Evolutionary conservation across 2,329 filamentous ascomycete genomes (phyloP), one percentile per base, ranked within the genome.

Genomic region (Paraphaeosphaeria sporulosa): DNA sequence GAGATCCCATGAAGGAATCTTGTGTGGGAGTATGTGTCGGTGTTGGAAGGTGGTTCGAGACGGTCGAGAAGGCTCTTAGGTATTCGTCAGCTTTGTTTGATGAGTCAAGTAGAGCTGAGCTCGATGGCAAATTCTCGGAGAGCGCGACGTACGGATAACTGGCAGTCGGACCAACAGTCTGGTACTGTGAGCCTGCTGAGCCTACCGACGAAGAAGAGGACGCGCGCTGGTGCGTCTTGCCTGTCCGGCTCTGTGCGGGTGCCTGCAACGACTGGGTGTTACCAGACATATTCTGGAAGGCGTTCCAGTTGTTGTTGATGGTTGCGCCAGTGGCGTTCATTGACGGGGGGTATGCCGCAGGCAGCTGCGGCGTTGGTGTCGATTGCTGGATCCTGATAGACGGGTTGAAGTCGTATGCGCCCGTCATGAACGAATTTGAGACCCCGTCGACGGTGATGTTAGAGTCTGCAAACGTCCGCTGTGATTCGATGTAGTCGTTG

Each of bases 1-100:
- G 77, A 34, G 76, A 72, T 4, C 75, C 77, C 61, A 84, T 73
- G 65, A 85, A 85, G 3, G 80, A 79, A 60, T 83, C 81, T 71
- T 85, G 82, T 30, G 81, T 79, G 15, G 85, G 84, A 9, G 84
- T 86, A 61, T 85, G 82, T 48, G 83, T 79, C n/a, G 85, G 83
- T 25, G 83, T 86, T 2, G 84, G 84, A 13, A 86, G 79, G 66
- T 84, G 80, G 72, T 85, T 55, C 17, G 54, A 21, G 19, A 53
- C 52, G 48, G 75, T 87, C 60, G 82, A 77, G 72, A 81, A 82
- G 52, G 76, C 70, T 60, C 79, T 77, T 65, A 71, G 75, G 38
- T 70, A 66, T 70, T 75, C 75, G 69, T 79, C 75, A 71, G 76
- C 73, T 38, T 59, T 56, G 57, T 65, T 64, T 43, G 60, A 64